A percentile compares a stretch with the other conserved stretches of the same genome.
Evolutionary conservation across 78 protist species (phyloP).

Genomic region (Guillardia theta): DNA sequence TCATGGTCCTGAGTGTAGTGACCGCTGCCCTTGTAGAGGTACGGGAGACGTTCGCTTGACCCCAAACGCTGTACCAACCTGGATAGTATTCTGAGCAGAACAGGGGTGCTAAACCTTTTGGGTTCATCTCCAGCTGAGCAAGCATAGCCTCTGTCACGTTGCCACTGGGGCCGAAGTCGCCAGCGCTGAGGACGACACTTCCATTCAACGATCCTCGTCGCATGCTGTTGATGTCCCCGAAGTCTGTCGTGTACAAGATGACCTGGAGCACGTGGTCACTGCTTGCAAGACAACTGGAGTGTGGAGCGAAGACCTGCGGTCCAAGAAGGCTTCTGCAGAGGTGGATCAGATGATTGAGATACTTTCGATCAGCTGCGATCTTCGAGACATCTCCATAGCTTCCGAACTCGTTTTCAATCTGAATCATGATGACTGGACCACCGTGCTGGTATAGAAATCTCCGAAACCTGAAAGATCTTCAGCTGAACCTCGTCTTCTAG

Average conservation of each 20-base stretch:
- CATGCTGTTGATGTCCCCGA: neutral
- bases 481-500: too few relatives aligned
- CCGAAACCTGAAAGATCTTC: too few relatives aligned
- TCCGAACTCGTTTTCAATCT: constrained; percentile 74
- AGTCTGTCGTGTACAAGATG: neutral
- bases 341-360: neutral
- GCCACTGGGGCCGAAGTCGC: neutral
- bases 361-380: neutral
- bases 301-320: neutral
- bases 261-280: too few relatives aligned
- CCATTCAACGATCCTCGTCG: neutral
- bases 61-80: constrained; percentile 61
- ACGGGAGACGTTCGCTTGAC: neutral
- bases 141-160: neutral
- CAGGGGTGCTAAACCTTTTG: neutral
- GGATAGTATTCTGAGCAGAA: constrained; percentile 59
- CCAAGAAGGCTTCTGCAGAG: neutral
- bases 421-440: constrained; percentile 70
- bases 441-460: constrained; percentile 52
- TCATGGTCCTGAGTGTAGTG: neutral
- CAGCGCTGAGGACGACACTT: neutral
- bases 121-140: constrained; percentile 27
- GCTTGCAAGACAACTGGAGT: too few relatives aligned
- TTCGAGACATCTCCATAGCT: constrained; percentile 48
- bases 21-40: neutral